Base-by-base conservation (phyloP, 2,329 filamentous ascomycete genomes). In the Monosporascus sp. region DNA sequence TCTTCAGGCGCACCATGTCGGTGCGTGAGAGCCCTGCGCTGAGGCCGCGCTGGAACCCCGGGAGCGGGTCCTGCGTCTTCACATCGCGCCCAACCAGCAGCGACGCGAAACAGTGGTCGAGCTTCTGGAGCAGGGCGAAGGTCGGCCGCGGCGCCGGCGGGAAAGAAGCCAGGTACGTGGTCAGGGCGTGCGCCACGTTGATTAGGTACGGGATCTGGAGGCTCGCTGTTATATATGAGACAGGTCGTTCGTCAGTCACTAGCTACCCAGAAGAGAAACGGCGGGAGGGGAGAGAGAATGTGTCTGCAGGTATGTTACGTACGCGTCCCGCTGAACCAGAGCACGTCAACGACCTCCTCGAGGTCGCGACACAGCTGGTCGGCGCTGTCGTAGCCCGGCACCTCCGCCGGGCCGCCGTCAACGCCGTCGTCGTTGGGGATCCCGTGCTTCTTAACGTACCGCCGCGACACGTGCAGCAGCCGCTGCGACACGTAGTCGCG, bases 311-410 rank as follows among this genome's bases (percentile, higher is more conserved):
- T 7, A 51, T 44, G 47, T 31, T n/a, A 77, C 89, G 67, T 77
- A 91, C 90, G 90, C 22, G 92, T 96, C 9, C 88, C 90, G 31
- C 86, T 90, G 22, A 90, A 80, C 93, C 93, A 97, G 5, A 96
- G 72, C 7, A 95, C 80, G 68, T 95, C 87, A 17, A 96, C 73
- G 14, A 96, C 67, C 6, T 78, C 77, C 52, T 92, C 88, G 1
- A 96, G 70, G 64, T 96, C 90, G 53, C 75, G 81, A 51, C 83
- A 89, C 5, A 90, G 80, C 64, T 92, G 86, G 49, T 74, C 77
- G 67, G 93, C 88, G 50, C 72, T 81, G 51, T 75, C 70, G 64
- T 83, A 85, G 22, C 80, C 81, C 2, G 74, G 66, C 2, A 80
- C 69, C 14, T 75, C 70, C 1, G 31, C 31, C 9, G 31, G 31